Evolutionary conservation across 225 moss, liverwort and hornwort species (phyloP), one percentile per base, ranked within the genome.

Genomic region (Climacium dendroides): DNA sequence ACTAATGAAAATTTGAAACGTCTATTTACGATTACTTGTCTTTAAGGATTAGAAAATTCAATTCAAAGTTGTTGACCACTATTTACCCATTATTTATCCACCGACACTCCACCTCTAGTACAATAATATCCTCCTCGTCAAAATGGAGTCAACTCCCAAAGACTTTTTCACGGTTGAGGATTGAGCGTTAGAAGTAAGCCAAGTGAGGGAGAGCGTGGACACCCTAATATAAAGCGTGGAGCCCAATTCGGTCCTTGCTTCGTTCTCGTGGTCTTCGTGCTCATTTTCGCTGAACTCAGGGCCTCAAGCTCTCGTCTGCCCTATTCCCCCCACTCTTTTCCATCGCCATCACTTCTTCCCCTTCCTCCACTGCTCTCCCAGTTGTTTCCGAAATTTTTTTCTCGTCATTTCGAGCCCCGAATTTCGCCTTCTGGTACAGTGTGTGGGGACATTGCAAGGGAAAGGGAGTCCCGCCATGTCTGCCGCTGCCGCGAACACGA

Each of bases 401-500:
- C 70, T 39, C 78, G 52, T 70, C 78, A 25, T 78, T 79, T 84
- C 3, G 0, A 79, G 88, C 2, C 26, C 10, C 41, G 84, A 53
- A 84, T 84, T 84, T 6, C 26, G 48, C 4, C 9, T 60, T 78
- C 18, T 79, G 70, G 78, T 88, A 52, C 22, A 55, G 73, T 25
- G 29, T 17, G 6, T 62, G 23, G 67, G 52, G 22, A 18, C 78
- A 74, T 88, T 74, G 74, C 65, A 37, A 73, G 66, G 37, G 78
- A 9, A 72, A 79, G 65, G 16, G 59, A 37, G 54, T 23, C 37
- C 61, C 85, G 64, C 37, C 82, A 98, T 98, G 98, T 96, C 98
- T 94, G 93, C 91, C 87, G 92, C 95, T 78, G 94, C 94, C 59
- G 98, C 98, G 55, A 98, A 98, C 93, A 93, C 94, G 70, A 98